Base-by-base conservation (phyloP, 495 filamentous ascomycete species). In the Paragyromitra xinjiangensis region DNA sequence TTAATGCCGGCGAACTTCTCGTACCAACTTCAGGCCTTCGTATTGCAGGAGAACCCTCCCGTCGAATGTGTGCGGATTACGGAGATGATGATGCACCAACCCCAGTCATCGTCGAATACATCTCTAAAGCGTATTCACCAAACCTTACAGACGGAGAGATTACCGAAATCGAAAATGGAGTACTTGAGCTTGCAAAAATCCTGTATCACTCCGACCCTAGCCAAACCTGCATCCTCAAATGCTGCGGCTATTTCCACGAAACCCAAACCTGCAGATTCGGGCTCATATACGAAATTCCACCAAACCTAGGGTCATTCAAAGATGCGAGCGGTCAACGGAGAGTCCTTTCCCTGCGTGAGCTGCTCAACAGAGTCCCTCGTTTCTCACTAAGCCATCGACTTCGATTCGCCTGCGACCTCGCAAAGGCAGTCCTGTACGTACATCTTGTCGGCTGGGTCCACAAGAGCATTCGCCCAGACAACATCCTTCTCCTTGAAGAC, bases 31-130 rank as follows among this genome's bases (percentile, higher is more conserved):
- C 24, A n/a, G 34, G 40, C 5, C 11, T 61, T 37, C 56, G 6
- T 16, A 61, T 16, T 24, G 16, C 56, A 37, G 56, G 56, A 6
- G 56, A 61, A 39, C 6, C 56, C 9, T 34, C 56, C 26, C 56
- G 56, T 34, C 56, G 56, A 34, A 61, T 61, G 56, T 61, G 56
- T 37, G 56, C 56, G 26, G 56, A 61, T 39, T 61, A 61, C 26
- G 56, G 26, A 26, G 16, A 61, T 1, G 24, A 59, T 5, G 7
- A 37, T 14, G 0, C 16, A 37, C 12, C 24, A 37, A 24, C 26
- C 14, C 56, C 56, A 37, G 56, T 61, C 5, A 37, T 61, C 34
- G 56, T 61, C 6, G 56, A 61, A 61, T 61, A 61, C 14, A 61
- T 61, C 56, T 61, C 26, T 26, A 61, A 61, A 11, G 9, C 56